A percentile compares a stretch with the other conserved stretches of the same genome.
phyloP scores from a whole-genome alignment of 768 basidiomycete species.

The Xerocomus spinulosus region DNA sequence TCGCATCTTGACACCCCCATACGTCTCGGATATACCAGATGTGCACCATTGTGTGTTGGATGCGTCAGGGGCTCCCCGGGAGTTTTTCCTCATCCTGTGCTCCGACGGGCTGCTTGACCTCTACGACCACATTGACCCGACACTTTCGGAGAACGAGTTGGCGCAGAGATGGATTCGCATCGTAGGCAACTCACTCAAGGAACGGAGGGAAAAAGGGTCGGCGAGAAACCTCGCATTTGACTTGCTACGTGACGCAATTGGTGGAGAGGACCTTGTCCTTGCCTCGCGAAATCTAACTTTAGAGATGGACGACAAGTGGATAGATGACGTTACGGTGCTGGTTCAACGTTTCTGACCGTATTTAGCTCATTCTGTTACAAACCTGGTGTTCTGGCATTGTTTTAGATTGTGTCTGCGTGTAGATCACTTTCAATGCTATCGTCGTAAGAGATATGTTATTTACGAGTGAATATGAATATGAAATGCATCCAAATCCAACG shows the following conservation, averaged over 20 bases:
- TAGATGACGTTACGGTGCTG: conserved; percentile 46
- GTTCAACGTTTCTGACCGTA: conserved; percentile 35
- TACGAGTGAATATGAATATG: conserved; percentile 12
- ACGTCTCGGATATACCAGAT: conserved; percentile 40
- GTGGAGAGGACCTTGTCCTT: conserved; percentile 36
- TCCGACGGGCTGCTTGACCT: conserved; percentile 46
- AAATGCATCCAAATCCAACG: conserved; percentile 3
- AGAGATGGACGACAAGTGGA: conserved; percentile 49
- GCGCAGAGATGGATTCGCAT: conserved; percentile 35
- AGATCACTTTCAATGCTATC: conserved; percentile 5
- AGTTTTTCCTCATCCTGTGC: conserved; percentile 36
- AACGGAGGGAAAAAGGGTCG: conserved; percentile 10
- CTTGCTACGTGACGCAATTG: conserved; percentile 40
- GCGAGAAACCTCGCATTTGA: conserved; percentile 36
- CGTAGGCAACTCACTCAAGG: conserved; percentile 27
- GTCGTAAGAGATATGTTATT: conserved; percentile 11
- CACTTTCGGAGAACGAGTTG: conserved; percentile 25
- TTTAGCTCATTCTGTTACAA: background rate
- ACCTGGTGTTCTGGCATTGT: background rate
- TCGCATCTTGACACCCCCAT: conserved; percentile 44
- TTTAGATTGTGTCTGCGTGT: conserved; percentile 10
- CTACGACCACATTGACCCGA: conserved; percentile 26
- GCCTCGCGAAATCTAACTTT: conserved; percentile 44
- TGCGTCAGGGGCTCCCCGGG: conserved; percentile 14
- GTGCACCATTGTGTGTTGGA: conserved; percentile 35